phyloP scores from a whole-genome alignment of 1,284 basidiomycete species.

The Irpex sp. region DNA sequence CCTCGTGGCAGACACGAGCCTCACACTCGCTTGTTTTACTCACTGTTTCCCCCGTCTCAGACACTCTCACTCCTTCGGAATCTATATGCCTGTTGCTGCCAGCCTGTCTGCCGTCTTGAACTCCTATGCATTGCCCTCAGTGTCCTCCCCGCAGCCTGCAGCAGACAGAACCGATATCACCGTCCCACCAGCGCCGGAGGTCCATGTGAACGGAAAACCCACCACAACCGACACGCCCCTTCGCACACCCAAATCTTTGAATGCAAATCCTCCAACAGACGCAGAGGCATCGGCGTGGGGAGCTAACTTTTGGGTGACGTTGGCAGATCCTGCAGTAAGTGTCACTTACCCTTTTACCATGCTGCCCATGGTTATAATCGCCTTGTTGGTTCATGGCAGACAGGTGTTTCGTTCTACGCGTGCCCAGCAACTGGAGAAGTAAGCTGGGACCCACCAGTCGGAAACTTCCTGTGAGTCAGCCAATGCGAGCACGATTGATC shows the following conservation, averaged over 20 bases:
- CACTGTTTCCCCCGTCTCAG: not conserved
- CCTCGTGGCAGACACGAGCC: constrained; percentile 3
- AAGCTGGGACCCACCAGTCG: constrained; percentile 89
- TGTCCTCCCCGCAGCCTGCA: not conserved
- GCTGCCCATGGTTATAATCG: constrained; percentile 5
- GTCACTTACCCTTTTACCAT: constrained; percentile 11
- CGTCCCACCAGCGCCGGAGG: constrained; percentile 17
- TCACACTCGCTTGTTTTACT: not conserved
- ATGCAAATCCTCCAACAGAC: constrained; percentile 23
- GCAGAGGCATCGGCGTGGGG: constrained; percentile 60
- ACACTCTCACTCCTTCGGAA: not conserved
- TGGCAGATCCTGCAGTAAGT: constrained; percentile 76
- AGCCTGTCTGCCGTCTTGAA: not conserved
- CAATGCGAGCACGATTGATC: not conserved
- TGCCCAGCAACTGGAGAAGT: constrained; percentile 91
- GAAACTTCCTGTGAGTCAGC: constrained; percentile 75
- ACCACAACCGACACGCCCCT: constrained; percentile 2
- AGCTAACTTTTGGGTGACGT: constrained; percentile 84
- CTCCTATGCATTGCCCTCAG: not conserved
- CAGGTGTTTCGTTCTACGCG: constrained; percentile 83
- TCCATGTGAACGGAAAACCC: constrained; percentile 26
- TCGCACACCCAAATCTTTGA: constrained; percentile 13
- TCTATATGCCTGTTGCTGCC: not conserved
- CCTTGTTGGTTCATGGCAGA: constrained; percentile 38
- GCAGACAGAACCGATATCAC: not conserved